phyloP scores from a whole-genome alignment of 2,329 filamentous ascomycete genomes.

The Cadophora luteo-olivacea region DNA sequence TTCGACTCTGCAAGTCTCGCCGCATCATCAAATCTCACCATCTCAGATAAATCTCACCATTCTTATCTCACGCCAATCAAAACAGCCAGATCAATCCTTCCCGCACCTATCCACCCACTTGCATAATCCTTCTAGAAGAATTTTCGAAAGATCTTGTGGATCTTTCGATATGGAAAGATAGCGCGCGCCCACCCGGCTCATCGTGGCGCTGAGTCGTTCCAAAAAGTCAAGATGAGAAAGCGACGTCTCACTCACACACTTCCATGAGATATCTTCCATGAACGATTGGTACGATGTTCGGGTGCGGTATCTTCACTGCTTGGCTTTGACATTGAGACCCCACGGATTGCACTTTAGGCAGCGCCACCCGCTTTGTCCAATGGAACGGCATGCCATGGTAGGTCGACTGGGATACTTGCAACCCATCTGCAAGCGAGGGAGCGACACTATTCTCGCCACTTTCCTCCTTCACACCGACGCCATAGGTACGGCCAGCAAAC shows the following conservation, averaged over 20 bases:
- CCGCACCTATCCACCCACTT: background rate
- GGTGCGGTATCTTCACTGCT: background rate
- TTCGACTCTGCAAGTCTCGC: background rate
- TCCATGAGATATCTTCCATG: background rate
- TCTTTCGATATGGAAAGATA: background rate
- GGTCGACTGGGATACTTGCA: too few relatives aligned
- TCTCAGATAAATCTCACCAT: background rate
- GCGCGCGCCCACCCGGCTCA: too few relatives aligned
- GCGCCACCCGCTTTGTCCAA: background rate
- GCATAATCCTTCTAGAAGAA: background rate
- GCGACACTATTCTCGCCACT: too few relatives aligned
- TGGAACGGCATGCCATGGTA: background rate
- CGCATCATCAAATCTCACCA: background rate
- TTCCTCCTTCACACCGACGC: too few relatives aligned
- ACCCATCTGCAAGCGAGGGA: too few relatives aligned
- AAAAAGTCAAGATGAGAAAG: background rate
- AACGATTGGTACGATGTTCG: background rate
- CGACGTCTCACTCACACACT: background rate
- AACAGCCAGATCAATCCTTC: background rate
- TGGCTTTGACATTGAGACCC: background rate
- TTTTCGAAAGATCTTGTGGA: background rate
- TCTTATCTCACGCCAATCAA: background rate
- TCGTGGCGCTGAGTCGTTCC: background rate
- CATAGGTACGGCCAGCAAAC: too few relatives aligned
- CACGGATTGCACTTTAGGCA: background rate